Base-by-base conservation (phyloP, 805 yeast species). In the Monosporozyma unispora region DNA sequence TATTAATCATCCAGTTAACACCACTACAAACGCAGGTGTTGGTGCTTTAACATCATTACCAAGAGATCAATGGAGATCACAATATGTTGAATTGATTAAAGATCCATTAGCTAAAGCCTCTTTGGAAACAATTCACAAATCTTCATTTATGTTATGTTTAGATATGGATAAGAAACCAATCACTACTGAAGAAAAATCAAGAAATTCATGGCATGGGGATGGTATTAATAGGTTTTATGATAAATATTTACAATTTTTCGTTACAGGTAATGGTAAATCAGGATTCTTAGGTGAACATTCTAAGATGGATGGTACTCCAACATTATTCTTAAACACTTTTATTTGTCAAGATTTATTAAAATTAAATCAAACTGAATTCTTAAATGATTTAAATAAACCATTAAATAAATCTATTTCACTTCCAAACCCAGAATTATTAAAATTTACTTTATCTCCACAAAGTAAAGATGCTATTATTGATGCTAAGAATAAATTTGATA, bases 211-310 rank as follows among this genome's bases (percentile, higher is more conserved):
- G 98, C 96, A 88, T 70, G 97, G 98, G n/a, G 79, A 88, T 69
- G 96, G 97, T 49, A 69, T 73, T 58, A 91, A 93, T 74, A 77
- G 99, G 60, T 91, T 77, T 73, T 91, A 78, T 67, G 98, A 91
- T 73, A 91, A 91, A 73, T 91, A 96, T 3, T 72, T 86, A 52
- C 93, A 91, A 72, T 82, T 87, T 66, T 77, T 89, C 57, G 80
- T 91, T 48, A 73, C 85, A 52, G 82, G 79, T 54, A 89, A 88
- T 67, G 96, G 93, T 52, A 75, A 81, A 54, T 87, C 96, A 7
- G 98, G 97, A 0, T 91, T 90, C 72, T 70, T 89, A 63, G 97
- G 96, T 54, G 99, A 91, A 72, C 99, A 91, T 73, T 88, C 97
- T 21, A 85, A 80, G 73, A 91, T 91, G 98, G 99, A 91, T 68